These are phyloP conservation scores for Saururus chinensis DNA, from an alignment of 164 flowering plant species.

Conservation along the genomic window DNA sequence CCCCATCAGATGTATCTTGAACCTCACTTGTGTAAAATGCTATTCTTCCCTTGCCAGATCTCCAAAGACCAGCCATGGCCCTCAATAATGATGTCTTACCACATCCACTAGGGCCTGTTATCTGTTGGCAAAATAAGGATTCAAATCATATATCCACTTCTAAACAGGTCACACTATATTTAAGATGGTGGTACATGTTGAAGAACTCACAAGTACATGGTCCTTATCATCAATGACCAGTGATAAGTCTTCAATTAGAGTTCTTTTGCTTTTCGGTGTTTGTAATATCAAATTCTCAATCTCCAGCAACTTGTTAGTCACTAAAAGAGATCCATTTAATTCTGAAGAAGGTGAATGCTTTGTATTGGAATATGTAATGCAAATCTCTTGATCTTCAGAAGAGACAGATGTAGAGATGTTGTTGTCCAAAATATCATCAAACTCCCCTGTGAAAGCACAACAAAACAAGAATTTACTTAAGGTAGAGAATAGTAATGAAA, in stretches of 20 bases:
- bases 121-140: constrained; percentile 22
- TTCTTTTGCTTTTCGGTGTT: constrained; percentile 58
- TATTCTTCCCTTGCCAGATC: constrained; percentile 50
- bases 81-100: constrained; percentile 93
- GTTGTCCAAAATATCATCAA: constrained; percentile 73
- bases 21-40: constrained; percentile 42
- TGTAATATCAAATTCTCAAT: constrained; percentile 66
- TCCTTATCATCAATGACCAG: constrained; percentile 47
- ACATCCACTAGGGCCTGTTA: constrained; percentile 92
- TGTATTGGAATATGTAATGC: constrained; percentile 22
- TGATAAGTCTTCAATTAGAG: constrained; percentile 59
- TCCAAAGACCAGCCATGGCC: constrained; percentile 97
- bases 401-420: constrained; percentile 18
- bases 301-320: constrained; percentile 33
- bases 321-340: constrained; percentile 39
- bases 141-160: not conserved
- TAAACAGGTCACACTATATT: not conserved
- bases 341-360: constrained; percentile 18
- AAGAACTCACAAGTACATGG: constrained; percentile 63
- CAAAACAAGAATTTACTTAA: too few relatives aligned
- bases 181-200: not conserved
- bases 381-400: constrained; percentile 40
- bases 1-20: constrained; percentile 16
- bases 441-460: constrained; percentile 52
- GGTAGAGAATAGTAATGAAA: not conserved